Evolutionary conservation across 202 grass and related monocot species (phyloP).

Genomic region (Zizania palustris): DNA sequence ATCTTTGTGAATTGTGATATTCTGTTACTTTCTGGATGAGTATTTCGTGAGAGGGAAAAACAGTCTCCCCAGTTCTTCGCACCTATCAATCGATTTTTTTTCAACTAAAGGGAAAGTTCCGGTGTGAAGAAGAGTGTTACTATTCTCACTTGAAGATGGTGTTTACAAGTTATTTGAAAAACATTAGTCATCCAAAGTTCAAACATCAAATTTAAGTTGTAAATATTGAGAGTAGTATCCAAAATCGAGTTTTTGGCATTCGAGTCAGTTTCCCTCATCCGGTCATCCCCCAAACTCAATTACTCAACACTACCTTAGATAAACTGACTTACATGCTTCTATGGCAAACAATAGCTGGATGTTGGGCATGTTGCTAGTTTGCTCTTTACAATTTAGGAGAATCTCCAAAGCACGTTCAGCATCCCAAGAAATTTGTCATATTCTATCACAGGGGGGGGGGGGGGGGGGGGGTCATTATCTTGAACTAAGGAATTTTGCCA

Average conservation of each 20-base stretch:
- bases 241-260: no score
- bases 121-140: not conserved
- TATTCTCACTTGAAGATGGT: not conserved
- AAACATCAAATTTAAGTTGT: not conserved
- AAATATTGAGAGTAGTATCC: not conserved
- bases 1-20: no score
- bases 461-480: conserved; percentile 36
- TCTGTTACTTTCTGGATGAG: no score
- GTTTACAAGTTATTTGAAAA: not conserved
- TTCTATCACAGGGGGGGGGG: conserved; percentile 36
- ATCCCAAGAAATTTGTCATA: conserved; percentile 47
- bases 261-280: no score
- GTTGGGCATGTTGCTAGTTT: conserved; percentile 32
- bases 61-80: not conserved
- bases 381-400: conserved; percentile 54
- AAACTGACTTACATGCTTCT: conserved; percentile 52
- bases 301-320: not conserved
- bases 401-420: conserved; percentile 50
- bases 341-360: conserved; percentile 46
- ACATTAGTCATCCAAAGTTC: not conserved
- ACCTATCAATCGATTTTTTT: not conserved
- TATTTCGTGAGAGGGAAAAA: not conserved
- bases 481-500: conserved; percentile 7
- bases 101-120: not conserved
- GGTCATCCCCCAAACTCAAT: no score